A percentile compares a stretch with the other conserved stretches of the same genome.
Evolutionary conservation across 768 basidiomycete genomes (phyloP).

Genomic region (Lentinula raphanica): DNA sequence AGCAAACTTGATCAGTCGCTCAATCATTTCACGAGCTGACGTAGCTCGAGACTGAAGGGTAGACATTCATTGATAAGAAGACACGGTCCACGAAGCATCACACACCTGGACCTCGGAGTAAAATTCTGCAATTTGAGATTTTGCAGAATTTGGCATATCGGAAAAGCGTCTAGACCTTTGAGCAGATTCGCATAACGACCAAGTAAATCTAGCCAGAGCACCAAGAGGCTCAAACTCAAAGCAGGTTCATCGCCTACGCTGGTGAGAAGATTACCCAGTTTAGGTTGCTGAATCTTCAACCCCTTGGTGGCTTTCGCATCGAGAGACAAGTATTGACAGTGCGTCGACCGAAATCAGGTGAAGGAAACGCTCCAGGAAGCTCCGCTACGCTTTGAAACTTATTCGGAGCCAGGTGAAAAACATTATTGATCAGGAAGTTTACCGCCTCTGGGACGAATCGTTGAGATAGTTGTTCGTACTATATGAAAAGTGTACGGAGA

Average conservation of each 20-base stretch:
- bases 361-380: conserved; percentile 67
- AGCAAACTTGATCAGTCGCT: conserved; percentile 68
- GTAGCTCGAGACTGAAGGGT: conserved; percentile 40
- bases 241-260: conserved; percentile 42
- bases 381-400: conserved; percentile 35
- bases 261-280: conserved; percentile 40
- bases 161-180: conserved; percentile 77
- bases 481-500: conserved; percentile 75
- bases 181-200: conserved; percentile 69
- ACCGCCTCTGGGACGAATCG: conserved; percentile 85
- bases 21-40: conserved; percentile 43
- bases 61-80: not conserved
- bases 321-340: conserved; percentile 33
- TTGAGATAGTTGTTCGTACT: conserved; percentile 83
- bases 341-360: conserved; percentile 61
- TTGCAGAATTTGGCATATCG: conserved; percentile 55
- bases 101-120: conserved; percentile 54
- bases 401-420: conserved; percentile 73
- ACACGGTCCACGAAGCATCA: not conserved
- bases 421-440: conserved; percentile 70
- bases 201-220: conserved; percentile 56
- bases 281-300: conserved; percentile 37
- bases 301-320: conserved; percentile 36
- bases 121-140: conserved; percentile 42
- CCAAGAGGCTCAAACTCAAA: conserved; percentile 67